Percentiles rank a stretch among this genome's conserved stretches.
Conservation (phyloP, 805 yeast genomes). For the Saturnispora kantuleensis region DNA sequence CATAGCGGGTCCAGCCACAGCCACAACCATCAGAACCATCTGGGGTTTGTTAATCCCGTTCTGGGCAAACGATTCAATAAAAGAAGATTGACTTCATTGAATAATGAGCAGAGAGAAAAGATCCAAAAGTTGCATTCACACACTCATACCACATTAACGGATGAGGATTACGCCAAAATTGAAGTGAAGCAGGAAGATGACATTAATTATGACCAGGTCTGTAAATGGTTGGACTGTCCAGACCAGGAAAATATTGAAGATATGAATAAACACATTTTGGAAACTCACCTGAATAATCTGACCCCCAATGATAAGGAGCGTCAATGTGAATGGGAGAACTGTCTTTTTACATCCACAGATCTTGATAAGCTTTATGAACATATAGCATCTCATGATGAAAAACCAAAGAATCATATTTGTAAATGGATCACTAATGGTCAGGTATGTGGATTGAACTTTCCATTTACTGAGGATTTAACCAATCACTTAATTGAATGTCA, state of each 20-base stretch:
- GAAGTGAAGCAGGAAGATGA: constrained; percentile 14
- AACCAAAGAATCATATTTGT: constrained; percentile 20
- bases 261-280: constrained; percentile 43
- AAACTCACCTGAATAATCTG: constrained; percentile 32
- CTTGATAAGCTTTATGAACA: constrained; percentile 50
- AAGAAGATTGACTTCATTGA: constrained; percentile 1
- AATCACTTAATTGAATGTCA: constrained; percentile 62
- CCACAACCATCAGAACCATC: too few relatives aligned
- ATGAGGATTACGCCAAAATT: neutral
- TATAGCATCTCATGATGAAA: constrained; percentile 29
- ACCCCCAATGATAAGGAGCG: neutral
- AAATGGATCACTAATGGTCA: constrained; percentile 29
- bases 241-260: constrained; percentile 26
- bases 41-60: neutral
- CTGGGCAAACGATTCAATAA: neutral
- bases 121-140: neutral
- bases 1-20: neutral
- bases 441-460: constrained; percentile 42
- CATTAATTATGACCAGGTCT: constrained; percentile 21
- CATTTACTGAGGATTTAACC: constrained; percentile 51
- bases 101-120: neutral
- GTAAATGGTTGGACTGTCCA: constrained; percentile 64
- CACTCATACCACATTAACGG: neutral
- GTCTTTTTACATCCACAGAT: constrained; percentile 48
- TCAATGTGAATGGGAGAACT: constrained; percentile 67